Base-by-base conservation (phyloP, 768 basidiomycete genomes). In the Kwoniella europaea region DNA sequence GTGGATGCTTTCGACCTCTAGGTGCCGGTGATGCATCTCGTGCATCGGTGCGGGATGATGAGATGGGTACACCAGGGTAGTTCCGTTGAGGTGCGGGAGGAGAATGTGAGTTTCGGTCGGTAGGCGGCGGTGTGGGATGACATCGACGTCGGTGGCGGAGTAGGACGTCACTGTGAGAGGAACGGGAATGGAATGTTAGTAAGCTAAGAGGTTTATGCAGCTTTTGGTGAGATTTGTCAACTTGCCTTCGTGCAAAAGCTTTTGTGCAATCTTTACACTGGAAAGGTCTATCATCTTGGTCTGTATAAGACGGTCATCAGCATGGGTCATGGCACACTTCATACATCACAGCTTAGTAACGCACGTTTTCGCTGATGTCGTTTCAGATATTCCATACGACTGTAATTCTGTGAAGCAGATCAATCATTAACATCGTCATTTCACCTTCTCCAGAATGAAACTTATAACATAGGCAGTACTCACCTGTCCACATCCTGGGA, bases 311-410 rank as follows among this genome's bases (percentile, higher is more conserved):
- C n/a, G 3, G 22, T 12, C 43, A 22, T 42, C n/a, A 20, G 53
- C 29, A 35, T 0, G 7, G 35, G 1, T 0, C 7, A 27, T 13
- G 46, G 13, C 27, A 56, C 27, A 20, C 22, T 1, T 16, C 10
- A 15, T 7, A 56, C 16, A 57, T 16, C 52, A 44, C 12, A 15
- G 5, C 1, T 1, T n/a, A 15, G 46, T 50, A 18, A 76, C 84
- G 64, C 68, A 84, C 84, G 80, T 76, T 84, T 84, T 46, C 84
- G 64, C 66, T 84, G 82, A 72, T 85, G 84, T 54, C 84, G 73
- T 58, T 80, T 79, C 71, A 85, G 71, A 72, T 84, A 85, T 67
- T 85, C 84, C 72, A 84, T 79, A 42, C 84, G 77, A 72, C 81
- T 82, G 66, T 85, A 85, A 3, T 72, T 68, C 76, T 81, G 35